Base-by-base conservation (phyloP, 257 asterid species). In the Plectranthus barbatus region DNA sequence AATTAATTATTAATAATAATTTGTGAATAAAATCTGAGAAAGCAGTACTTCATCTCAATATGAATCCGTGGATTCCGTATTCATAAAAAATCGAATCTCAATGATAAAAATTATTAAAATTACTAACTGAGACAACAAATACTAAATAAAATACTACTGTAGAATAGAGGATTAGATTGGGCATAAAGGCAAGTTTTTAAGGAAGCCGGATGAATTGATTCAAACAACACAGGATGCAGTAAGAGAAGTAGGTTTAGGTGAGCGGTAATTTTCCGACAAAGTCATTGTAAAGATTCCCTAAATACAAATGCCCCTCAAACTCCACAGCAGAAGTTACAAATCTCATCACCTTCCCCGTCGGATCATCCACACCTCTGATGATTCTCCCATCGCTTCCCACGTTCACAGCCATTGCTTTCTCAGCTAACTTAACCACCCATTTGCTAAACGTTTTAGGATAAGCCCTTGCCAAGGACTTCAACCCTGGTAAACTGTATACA, bases 281-380 rank as follows among this genome's bases (percentile, higher is more conserved):
- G 59, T 81, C 70, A 12, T 70, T 71, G 15, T 70, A 68, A 39
- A 90, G 88, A 63, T 61, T 84, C 58, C 91, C 95, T 60, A 86
- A 70, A 65, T 89, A 89, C 4, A 89, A 50, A 74, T 83, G 79
- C 12, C 67, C 85, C 8, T 90, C 86, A 52, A 76, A 83, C 75
- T 86, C 97, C 4, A 90, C 58, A 0, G 77, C 94, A 62, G 94
- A 81, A 39, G 95, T 86, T 18, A 86, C 86, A 18, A 81, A 76
- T n/a, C 69, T 70, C 80, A 84, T 77, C 34, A 80, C 83, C 19
- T 83, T 71, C 33, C 92, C 92, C 0, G 77, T 77, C 7, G 94
- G 94, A 74, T 86, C 97, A 42, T 78, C 84, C 11, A 84, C 76
- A 0, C 84, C 73, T 73, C 76, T 76, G 7, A 71, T 51, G 7